Conservation (phyloP, 441 rosid genomes). For the Croton setiger region DNA sequence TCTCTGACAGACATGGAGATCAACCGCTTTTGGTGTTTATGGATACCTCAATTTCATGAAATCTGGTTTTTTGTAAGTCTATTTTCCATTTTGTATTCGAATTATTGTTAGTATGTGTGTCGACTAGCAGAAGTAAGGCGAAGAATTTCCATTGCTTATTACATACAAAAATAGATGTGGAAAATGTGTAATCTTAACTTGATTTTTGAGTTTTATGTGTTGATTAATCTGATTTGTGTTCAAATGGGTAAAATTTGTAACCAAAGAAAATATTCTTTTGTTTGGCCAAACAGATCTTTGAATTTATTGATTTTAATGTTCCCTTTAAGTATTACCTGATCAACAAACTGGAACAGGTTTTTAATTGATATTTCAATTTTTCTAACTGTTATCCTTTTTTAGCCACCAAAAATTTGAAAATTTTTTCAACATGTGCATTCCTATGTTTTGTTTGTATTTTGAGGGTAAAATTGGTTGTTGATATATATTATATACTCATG, state of each 20-base stretch:
- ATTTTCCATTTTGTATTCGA: neutral
- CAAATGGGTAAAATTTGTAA: neutral
- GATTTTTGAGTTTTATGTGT: too few species aligned
- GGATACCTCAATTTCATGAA: conserved; percentile 83
- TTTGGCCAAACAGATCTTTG: too few species aligned
- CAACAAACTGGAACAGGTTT: too few species aligned
- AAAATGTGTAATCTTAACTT: too few species aligned
- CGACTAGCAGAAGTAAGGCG: neutral
- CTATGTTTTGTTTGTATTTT: too few species aligned
- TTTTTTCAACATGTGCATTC: neutral
- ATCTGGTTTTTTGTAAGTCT: conserved; percentile 66
- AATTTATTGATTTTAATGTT: too few species aligned
- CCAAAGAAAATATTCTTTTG: too few species aligned
- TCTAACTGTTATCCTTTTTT: neutral
- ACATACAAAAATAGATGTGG: too few species aligned
- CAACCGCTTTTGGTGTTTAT: conserved; percentile 64
- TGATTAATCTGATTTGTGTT: neutral
- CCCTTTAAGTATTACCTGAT: too few species aligned
- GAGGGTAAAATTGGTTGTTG: neutral
- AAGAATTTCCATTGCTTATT: too few species aligned
- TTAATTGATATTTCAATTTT: too few species aligned
- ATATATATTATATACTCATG: neutral
- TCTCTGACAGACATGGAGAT: conserved; percentile 61
- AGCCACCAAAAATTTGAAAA: neutral
- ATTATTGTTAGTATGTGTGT: neutral